Evolutionary conservation across 1,139 yeast species (phyloP).

Genomic region (Casaregolazyma suthepensis): DNA sequence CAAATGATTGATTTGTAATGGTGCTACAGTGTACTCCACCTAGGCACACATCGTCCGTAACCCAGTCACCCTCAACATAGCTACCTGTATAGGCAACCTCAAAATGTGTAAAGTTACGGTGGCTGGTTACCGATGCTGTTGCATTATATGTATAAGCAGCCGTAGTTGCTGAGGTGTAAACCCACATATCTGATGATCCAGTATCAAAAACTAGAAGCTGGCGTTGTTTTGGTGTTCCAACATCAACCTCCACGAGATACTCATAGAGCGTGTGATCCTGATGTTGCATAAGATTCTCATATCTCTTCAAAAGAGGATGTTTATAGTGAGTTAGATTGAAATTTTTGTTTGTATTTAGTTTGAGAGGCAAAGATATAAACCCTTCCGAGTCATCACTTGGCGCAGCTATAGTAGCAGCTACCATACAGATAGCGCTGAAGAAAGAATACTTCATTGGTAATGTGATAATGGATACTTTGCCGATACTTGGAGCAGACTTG

Average conservation of each 20-base stretch:
- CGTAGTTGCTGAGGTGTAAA: conserved; percentile 30
- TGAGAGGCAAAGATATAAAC: not conserved
- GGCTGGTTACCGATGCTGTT: conserved; percentile 20
- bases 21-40: conserved; percentile 26
- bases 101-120: conserved; percentile 18
- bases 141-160: conserved; percentile 19
- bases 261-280: conserved; percentile 9
- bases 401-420: not conserved
- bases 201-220: conserved; percentile 40
- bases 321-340: not conserved
- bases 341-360: not conserved
- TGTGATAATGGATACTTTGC: too few relatives aligned
- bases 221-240: conserved; percentile 38
- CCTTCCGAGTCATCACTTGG: not conserved
- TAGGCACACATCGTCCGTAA: conserved; percentile 38
- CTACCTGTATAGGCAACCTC: conserved; percentile 19
- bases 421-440: not conserved
- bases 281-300: not conserved
- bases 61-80: conserved; percentile 42
- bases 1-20: not conserved
- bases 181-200: conserved; percentile 45
- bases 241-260: conserved; percentile 40
- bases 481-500: too few relatives aligned
- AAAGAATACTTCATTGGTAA: too few relatives aligned
- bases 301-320: not conserved